Conservation (phyloP, 352 stramenopile genomes). For the Vaucheria bursata region DNA sequence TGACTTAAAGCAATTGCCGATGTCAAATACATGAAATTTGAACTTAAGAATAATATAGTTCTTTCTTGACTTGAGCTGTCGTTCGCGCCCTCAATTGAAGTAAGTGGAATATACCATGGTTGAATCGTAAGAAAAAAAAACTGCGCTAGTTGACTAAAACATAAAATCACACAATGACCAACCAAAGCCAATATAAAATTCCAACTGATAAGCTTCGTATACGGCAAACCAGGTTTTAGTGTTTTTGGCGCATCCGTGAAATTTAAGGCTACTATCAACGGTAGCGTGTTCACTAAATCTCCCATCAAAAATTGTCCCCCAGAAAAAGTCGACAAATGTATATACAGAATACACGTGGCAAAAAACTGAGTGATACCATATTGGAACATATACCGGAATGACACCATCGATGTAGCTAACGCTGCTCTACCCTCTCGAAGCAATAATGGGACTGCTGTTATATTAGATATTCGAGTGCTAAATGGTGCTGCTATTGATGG, state of each 20-base stretch:
- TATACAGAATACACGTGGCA: not conserved
- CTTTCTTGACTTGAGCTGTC: not conserved
- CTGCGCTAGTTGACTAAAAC: not conserved
- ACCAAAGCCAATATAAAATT: not conserved
- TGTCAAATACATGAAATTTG: not conserved
- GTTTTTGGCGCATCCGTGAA: not conserved
- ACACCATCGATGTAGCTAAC: conserved; percentile 10
- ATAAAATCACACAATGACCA: not conserved
- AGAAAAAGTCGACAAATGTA: not conserved
- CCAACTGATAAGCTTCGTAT: not conserved
- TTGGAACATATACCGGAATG: conserved; percentile 29
- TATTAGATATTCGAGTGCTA: conserved; percentile 4
- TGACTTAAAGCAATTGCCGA: not conserved
- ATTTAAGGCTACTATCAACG: not conserved
- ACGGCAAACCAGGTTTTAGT: not conserved
- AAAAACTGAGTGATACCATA: conserved; percentile 18
- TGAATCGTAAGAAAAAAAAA: not conserved
- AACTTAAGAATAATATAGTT: not conserved
- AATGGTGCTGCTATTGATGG: conserved; percentile 21
- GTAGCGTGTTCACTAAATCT: not conserved
- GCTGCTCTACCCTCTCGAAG: conserved; percentile 3
- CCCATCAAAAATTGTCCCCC: not conserved
- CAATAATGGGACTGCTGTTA: conserved; percentile 9
- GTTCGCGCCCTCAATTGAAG: not conserved
- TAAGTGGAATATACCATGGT: not conserved